phyloP scores from a whole-genome alignment of 805 yeast genomes.

The Zygoascus tannicola region DNA sequence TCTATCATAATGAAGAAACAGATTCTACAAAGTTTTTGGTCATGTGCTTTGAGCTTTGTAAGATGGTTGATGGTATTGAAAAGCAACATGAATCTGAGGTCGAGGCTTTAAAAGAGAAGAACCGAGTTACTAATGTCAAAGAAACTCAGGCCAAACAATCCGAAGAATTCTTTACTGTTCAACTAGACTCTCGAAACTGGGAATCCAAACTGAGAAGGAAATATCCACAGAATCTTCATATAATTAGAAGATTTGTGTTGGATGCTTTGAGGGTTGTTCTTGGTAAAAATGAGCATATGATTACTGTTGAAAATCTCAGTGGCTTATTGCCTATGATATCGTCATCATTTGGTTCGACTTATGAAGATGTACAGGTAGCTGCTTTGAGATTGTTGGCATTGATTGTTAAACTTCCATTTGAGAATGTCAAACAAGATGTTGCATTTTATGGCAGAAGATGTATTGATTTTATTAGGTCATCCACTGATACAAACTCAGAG shows the following conservation, averaged over 20 bases:
- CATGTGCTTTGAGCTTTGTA: slow-evolving; percentile 64
- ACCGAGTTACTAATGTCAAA: slow-evolving; percentile 8
- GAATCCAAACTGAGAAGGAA: slow-evolving; percentile 19
- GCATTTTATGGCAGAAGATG: slow-evolving; percentile 23
- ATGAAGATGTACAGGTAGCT: slow-evolving; percentile 69
- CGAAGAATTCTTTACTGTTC: slow-evolving; percentile 66
- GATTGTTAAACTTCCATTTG: slow-evolving; percentile 53
- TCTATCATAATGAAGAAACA: slow-evolving; percentile 58
- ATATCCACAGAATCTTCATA: slow-evolving; percentile 44
- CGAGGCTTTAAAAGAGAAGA: slow-evolving; percentile 16
- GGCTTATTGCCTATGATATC: slow-evolving; percentile 72
- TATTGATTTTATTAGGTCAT: slow-evolving; percentile 52
- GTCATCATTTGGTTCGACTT: slow-evolving; percentile 49
- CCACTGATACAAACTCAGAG: slow-evolving; percentile 70
- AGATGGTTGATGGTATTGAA: slow-evolving; percentile 30
- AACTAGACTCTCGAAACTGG: slow-evolving; percentile 41
- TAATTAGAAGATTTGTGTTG: slow-evolving; percentile 66
- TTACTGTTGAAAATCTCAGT: slow-evolving; percentile 49
- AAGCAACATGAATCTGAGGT: slow-evolving; percentile 15
- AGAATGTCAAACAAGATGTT: slow-evolving; percentile 34
- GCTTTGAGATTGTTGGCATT: slow-evolving; percentile 54
- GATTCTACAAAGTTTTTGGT: slow-evolving; percentile 50
- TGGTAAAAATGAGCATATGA: slow-evolving; percentile 48
- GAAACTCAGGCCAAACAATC: slow-evolving; percentile 29
- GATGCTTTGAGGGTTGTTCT: slow-evolving; percentile 69